A percentile compares a stretch with the other conserved stretches of the same genome.
Conservation (phyloP, 345 rosid species). For the Pugionium dolabratum region DNA sequence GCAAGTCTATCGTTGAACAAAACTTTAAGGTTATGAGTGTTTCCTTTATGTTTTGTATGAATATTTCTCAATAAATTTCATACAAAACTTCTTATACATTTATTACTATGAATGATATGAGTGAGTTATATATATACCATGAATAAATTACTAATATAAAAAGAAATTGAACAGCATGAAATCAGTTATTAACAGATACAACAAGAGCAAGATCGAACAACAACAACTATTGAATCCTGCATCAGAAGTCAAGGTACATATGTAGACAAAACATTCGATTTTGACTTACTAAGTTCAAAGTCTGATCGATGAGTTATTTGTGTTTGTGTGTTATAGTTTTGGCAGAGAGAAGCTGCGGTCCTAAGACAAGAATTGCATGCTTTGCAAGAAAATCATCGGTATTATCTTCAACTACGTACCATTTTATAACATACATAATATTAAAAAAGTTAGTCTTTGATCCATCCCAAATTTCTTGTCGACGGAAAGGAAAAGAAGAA, state of each 20-base stretch:
- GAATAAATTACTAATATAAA: conserved; percentile 22
- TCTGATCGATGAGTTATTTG: conserved; percentile 11
- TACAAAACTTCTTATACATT: background rate
- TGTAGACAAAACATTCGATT: background rate
- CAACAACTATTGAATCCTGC: conserved; percentile 54
- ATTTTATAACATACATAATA: background rate
- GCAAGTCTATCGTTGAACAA: no score
- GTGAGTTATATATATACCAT: conserved; percentile 7
- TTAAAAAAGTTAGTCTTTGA: background rate
- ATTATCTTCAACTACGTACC: background rate
- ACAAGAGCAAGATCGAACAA: conserved; percentile 58
- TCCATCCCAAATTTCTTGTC: background rate
- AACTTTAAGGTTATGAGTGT: no score
- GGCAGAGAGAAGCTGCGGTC: conserved; percentile 67
- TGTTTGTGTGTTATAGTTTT: conserved; percentile 45
- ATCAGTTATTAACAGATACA: conserved; percentile 62
- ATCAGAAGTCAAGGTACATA: conserved; percentile 67
- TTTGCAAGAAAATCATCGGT: conserved; percentile 71
- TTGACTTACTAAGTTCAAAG: no score
- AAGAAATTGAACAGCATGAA: conserved; percentile 57
- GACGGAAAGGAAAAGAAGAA: background rate
- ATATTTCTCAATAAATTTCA: conserved; percentile 8
- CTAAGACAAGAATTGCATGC: conserved; percentile 62
- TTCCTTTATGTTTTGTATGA: background rate
- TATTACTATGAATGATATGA: background rate